These are phyloP conservation scores for Colletotrichum melonis DNA, from an alignment of 2,329 filamentous ascomycete species.

Conservation along the genomic window DNA sequence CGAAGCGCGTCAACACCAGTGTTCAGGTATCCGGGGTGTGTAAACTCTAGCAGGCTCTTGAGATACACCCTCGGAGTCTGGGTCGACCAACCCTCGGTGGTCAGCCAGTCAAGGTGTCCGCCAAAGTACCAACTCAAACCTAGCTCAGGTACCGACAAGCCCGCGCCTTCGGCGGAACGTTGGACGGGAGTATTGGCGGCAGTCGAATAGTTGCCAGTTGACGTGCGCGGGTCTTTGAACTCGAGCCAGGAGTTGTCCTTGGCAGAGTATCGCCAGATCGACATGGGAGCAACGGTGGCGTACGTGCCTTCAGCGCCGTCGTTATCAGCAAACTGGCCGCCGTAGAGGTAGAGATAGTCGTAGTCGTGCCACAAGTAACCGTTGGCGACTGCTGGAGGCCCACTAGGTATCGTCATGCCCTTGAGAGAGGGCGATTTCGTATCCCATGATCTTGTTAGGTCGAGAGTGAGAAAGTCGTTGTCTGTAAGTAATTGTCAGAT, in stretches of 20 bases:
- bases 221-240: constrained; percentile 69
- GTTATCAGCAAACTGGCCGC: constrained; percentile 77
- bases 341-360: constrained; percentile 77
- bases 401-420: constrained; percentile 72
- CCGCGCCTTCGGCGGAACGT: constrained; percentile 79
- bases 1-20: constrained; percentile 68
- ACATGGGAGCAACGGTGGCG: constrained; percentile 66
- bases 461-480: constrained; percentile 78
- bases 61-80: constrained; percentile 74
- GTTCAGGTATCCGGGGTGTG: constrained; percentile 77
- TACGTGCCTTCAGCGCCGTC: constrained; percentile 50
- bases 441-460: constrained; percentile 79
- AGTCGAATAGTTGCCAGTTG: constrained; percentile 71
- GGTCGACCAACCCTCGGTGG: constrained; percentile 74
- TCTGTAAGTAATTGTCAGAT: constrained; percentile 52
- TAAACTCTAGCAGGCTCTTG: constrained; percentile 80
- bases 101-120: constrained; percentile 74
- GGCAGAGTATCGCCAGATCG: constrained; percentile 79
- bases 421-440: constrained; percentile 71
- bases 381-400: constrained; percentile 76
- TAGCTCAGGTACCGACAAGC: constrained; percentile 75
- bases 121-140: constrained; percentile 84
- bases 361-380: constrained; percentile 83
- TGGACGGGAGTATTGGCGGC: constrained; percentile 68
- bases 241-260: constrained; percentile 70